Evolutionary conservation across 1,139 yeast species (phyloP), one percentile per base, ranked within the genome.

Genomic region (Tardiomyces blankii): DNA sequence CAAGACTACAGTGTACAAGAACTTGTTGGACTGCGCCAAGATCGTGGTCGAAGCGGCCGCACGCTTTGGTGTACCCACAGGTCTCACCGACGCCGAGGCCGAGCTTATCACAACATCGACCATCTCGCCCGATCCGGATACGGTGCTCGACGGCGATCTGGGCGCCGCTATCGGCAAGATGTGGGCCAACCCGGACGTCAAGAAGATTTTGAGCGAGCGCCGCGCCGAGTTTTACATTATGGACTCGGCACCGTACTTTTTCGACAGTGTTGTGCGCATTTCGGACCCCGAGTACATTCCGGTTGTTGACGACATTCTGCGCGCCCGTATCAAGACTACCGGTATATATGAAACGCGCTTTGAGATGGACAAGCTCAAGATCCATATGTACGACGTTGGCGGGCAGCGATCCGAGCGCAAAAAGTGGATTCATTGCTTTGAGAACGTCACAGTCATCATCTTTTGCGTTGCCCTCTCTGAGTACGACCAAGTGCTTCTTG

Each of bases 401-500:
- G 96, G 96, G 1, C 96, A 88, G 65, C 70, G 96, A 56, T 80
- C 91, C 1, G 96, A 88, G 66, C 78, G 96, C 46, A 86, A 86
- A 59, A 88, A 88, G 63, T 88, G 96, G 96, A 88, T 88, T 54
- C 94, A 88, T 64, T 88, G 96, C 61, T 88, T 88, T 59, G 95
- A 88, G 64, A 87, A 88, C 57, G 96, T 88, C 32, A 84, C 96
- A 0, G 71, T 85, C 44, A 84, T 88, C 43, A 86, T 88, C 48
- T 88, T 87, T 62, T 87, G 96, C 64, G 95, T 87, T 18, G 89
- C 96, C 0, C 67, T 88, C 45, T 81, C 91, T 2, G 96, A 88
- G 62, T 88, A 88, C 59, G 96, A 88, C 64, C 96, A 87, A 64
- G 84, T 79, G 2, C 66, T 88, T 48, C 65, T 85, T 46, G 96